Base-by-base conservation (phyloP, 2,329 filamentous ascomycete genomes). In the Sordariomycetes sp. region DNA sequence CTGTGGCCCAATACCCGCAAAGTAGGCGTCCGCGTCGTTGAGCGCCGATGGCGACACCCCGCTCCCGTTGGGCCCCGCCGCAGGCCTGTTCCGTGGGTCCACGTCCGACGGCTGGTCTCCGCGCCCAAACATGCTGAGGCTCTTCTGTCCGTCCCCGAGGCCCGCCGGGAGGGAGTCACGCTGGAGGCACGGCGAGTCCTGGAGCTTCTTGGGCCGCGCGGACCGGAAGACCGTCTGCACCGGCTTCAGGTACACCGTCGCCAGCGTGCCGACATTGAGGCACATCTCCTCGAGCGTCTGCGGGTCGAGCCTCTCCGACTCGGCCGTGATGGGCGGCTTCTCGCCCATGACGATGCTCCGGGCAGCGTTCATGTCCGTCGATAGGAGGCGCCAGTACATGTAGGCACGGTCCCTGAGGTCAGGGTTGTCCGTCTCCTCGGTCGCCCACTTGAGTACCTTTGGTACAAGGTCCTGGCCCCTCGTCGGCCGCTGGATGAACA, bases 321-420 rank as follows among this genome's bases (percentile, higher is more conserved):
- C 94, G 36, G 94, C 92, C 1, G 91, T 96, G 70, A 99, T 97
- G 8, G 92, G 82, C 7, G 94, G 94, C 69, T 99, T 99, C 63
- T 95, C 88, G 59, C 94, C 92, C 92, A 99, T 97, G 62, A 99
- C 91, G 55, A 99, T 83, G 61, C 84, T 77, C 67, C 88, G 94
- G 1, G 94, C 94, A 0, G 87, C 83, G 54, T 86, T 84, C 63
- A 95, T 92, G 68, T 96, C 91, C 0, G 90, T 95, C 1, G 90
- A 96, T 1, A 99, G 79, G 15, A 99, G 79, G 4, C 94, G 89
- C 94, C 94, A 99, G 76, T 99, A 99, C 91, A 99, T 97, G 75
- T 96, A 99, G 0, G 94, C 94, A 64, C 94, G 80, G 69, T 99
- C 94, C 61, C 94, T 85, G 32, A 99, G 81, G 70, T 99, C 94